Base-by-base conservation (phyloP, 352 stramenopile genomes). In the Halophytophthora batemanensis region DNA sequence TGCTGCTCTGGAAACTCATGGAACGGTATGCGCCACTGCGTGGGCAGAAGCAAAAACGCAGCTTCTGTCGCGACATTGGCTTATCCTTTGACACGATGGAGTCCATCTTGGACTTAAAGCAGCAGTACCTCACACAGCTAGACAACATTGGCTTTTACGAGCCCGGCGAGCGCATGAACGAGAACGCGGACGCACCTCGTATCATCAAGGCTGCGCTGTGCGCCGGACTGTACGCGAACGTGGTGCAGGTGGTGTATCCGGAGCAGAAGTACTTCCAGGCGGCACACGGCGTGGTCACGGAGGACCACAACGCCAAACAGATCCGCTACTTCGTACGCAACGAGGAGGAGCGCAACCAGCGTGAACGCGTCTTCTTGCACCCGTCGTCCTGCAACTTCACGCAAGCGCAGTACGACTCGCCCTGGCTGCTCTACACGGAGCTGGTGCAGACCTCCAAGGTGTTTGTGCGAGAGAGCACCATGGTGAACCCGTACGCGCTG, bases 381-480 rank as follows among this genome's bases (percentile, higher is more conserved):
- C 96, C 97, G 22, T 95, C 85, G 21, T 98, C 93, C 23, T 81
- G 77, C 50, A 98, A 97, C 56, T 90, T 94, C 50, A 61, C 58
- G 8, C 77, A 98, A 50, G 86, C 87, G 25, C 80, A 92, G 54
- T 99, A 97, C 64, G 91, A 94, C 53, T 98, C 89, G 60, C 96
- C 95, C 29, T 98, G 95, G 92, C 62, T 99, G 29, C 69, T 99
- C 14, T 99, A 98, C 69, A 88, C 93, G 58, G 83, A 96, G 39
- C 67, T 98, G 45, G 87, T 98, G 36, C 96, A 98, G 64, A 99
- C 97, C 1, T 97, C 86, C 44, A 98, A 98, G 74, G 62, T 98
- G 8, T 99, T 98, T 66, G 78, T 99, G 15, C 89, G 95, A 43
- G 96, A 99, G 68, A 93, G 82, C 35, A 98, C 96, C 12, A 98